A percentile compares a stretch with the other conserved stretches of the same genome.
Conservation (phyloP, 331 rosid species). For the Acacia concinna region DNA sequence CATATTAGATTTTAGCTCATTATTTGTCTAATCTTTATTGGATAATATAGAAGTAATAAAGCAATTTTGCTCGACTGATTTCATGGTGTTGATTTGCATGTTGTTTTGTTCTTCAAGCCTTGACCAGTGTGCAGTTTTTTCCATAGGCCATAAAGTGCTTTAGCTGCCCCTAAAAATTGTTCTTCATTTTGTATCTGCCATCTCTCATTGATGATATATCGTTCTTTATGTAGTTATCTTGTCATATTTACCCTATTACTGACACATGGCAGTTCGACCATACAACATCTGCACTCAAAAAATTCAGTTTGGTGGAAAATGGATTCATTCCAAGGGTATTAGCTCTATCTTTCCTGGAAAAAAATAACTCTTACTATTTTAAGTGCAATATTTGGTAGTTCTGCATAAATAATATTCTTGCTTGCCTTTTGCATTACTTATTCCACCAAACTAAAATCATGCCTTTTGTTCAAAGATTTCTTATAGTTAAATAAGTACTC, state of each 20-base stretch:
- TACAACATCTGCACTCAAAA: slow-evolving; percentile 53
- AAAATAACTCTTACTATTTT: slow-evolving; percentile 13
- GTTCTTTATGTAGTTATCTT: slow-evolving; percentile 49
- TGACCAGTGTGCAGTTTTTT: not conserved
- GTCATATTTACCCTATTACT: slow-evolving; percentile 43
- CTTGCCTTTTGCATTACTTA: slow-evolving; percentile 26
- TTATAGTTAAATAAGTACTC: too few relatives aligned
- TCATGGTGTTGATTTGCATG: not conserved
- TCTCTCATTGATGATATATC: slow-evolving; percentile 16
- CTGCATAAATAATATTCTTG: not conserved
- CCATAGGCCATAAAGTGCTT: not conserved
- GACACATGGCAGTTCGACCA: slow-evolving; percentile 38
- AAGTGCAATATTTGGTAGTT: slow-evolving; percentile 22
- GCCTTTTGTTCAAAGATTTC: too few relatives aligned
- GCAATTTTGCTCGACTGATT: not conserved
- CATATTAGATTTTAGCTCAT: not conserved
- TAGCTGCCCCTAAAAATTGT: not conserved
- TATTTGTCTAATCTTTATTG: not conserved
- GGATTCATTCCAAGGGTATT: slow-evolving; percentile 59
- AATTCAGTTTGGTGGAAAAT: slow-evolving; percentile 58
- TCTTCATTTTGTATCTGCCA: slow-evolving; percentile 17
- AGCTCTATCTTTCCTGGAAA: slow-evolving; percentile 34
- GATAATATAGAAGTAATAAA: not conserved
- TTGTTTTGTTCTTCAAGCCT: not conserved
- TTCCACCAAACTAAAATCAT: too few relatives aligned